These are phyloP conservation scores for Colletotrichum neosansevieriae DNA, from an alignment of 2,329 filamentous ascomycete species.

Conservation along the genomic window DNA sequence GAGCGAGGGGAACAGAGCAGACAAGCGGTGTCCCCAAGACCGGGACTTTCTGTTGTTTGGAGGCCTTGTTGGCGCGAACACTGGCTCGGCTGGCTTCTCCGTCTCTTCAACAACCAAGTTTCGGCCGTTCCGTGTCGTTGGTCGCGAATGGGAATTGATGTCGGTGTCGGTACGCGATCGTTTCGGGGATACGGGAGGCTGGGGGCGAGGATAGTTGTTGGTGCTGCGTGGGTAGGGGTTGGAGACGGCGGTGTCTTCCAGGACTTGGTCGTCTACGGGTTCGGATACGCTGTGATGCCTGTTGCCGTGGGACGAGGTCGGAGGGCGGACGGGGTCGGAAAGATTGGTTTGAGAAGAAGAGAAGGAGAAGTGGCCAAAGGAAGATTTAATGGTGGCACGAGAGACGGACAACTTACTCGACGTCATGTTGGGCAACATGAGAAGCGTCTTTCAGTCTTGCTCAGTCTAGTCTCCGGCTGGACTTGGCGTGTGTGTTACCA, in stretches of 20 bases:
- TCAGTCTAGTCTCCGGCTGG: slow-evolving; percentile 30
- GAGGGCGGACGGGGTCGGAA: slow-evolving; percentile 23
- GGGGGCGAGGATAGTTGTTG: slow-evolving; percentile 22
- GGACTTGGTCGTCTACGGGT: slow-evolving; percentile 22
- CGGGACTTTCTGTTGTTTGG: slow-evolving; percentile 48
- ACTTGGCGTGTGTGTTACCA: slow-evolving; percentile 30
- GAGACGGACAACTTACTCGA: slow-evolving; percentile 56
- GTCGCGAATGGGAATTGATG: slow-evolving; percentile 9
- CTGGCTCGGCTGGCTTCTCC: slow-evolving; percentile 38
- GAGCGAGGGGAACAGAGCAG: slow-evolving; percentile 54
- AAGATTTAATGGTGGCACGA: slow-evolving; percentile 51
- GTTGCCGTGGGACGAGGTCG: slow-evolving; percentile 32
- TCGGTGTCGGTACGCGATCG: slow-evolving; percentile 36
- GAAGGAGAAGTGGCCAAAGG: slow-evolving; percentile 52
- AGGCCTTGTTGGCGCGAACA: slow-evolving; percentile 34
- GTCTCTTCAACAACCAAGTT: slow-evolving; percentile 25
- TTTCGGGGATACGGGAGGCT: slow-evolving; percentile 33
- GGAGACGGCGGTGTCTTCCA: slow-evolving; percentile 19
- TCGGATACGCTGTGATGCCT: slow-evolving; percentile 39
- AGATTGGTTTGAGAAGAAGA: slow-evolving; percentile 43
- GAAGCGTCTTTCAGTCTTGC: slow-evolving; percentile 37
- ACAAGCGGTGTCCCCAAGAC: slow-evolving; percentile 53
- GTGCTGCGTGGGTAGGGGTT: slow-evolving; percentile 13
- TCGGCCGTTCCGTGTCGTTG: slow-evolving; percentile 11
- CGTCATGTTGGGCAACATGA: slow-evolving; percentile 55